These are phyloP conservation scores for Vigna unguiculata DNA, from an alignment of 306 rosid species.

Conservation along the genomic window DNA sequence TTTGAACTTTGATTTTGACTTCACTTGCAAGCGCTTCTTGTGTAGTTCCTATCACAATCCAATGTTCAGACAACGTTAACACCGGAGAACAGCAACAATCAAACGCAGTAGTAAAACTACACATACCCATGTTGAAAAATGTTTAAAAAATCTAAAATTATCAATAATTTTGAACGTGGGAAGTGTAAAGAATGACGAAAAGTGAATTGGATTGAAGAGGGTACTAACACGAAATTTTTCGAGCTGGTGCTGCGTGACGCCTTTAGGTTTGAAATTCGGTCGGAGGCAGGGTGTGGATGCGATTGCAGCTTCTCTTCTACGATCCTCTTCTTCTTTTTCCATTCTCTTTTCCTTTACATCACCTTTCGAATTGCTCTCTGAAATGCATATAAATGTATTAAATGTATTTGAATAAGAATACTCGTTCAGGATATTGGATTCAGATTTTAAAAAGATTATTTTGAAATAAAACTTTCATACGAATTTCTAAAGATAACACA, in stretches of 20 bases:
- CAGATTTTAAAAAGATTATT: too few relatives aligned
- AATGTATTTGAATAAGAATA: too few relatives aligned
- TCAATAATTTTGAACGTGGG: not conserved
- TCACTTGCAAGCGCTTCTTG: slow-evolving; percentile 70
- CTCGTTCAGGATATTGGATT: too few relatives aligned
- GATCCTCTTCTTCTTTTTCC: slow-evolving; percentile 64
- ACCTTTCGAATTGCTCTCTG: too few relatives aligned
- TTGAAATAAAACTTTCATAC: too few relatives aligned
- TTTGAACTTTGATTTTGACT: slow-evolving; percentile 66
- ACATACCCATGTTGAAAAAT: slow-evolving; percentile 32
- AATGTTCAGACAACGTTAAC: slow-evolving; percentile 1
- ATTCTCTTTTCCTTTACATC: not conserved
- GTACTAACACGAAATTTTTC: slow-evolving; percentile 62
- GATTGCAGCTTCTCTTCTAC: slow-evolving; percentile 68
- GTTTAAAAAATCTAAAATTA: not conserved
- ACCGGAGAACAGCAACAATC: not conserved
- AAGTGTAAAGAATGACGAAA: not conserved
- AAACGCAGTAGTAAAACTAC: not conserved
- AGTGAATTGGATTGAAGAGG: not conserved
- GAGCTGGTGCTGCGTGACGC: slow-evolving; percentile 59
- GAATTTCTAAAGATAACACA: too few relatives aligned
- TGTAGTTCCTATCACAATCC: slow-evolving; percentile 67
- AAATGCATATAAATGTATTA: too few relatives aligned
- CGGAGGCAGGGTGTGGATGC: slow-evolving; percentile 61
- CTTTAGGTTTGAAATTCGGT: slow-evolving; percentile 66